These are phyloP conservation scores for Plasmodium gaboni DNA, from an alignment of 169 alveolate genomes.

Conservation along the genomic window DNA sequence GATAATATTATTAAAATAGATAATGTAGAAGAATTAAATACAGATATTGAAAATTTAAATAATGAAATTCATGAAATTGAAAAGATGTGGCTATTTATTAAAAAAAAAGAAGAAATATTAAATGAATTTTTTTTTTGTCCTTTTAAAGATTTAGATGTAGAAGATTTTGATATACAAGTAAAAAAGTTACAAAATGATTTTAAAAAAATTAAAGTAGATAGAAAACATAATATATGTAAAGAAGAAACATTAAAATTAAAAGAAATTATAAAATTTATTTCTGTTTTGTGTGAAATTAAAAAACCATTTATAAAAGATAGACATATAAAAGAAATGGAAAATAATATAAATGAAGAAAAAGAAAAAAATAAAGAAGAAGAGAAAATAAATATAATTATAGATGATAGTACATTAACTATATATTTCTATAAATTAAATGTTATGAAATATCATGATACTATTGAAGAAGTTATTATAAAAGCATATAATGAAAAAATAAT, in stretches of 20 bases:
- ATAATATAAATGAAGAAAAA: slow-evolving; percentile 59
- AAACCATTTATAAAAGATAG: slow-evolving; percentile 47
- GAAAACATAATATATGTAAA: slow-evolving; percentile 59
- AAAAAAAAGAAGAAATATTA: slow-evolving; percentile 61
- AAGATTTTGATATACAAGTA: slow-evolving; percentile 55
- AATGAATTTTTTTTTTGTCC: slow-evolving; percentile 34
- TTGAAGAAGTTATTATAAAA: slow-evolving; percentile 63
- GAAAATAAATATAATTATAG: slow-evolving; percentile 26
- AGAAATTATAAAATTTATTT: slow-evolving; percentile 45
- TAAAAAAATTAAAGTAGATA: slow-evolving; percentile 60
- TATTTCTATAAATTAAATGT: slow-evolving; percentile 64
- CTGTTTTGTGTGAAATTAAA: slow-evolving; percentile 57
- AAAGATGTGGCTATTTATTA: slow-evolving; percentile 56
- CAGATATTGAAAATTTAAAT: slow-evolving; percentile 39
- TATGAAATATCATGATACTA: slow-evolving; percentile 56
- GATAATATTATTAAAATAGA: slow-evolving; percentile 49
- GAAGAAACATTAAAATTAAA: slow-evolving; percentile 61
- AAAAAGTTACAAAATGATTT: slow-evolving; percentile 60
- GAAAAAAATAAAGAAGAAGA: slow-evolving; percentile 36
- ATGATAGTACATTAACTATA: slow-evolving; percentile 45
- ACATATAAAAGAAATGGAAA: slow-evolving; percentile 68
- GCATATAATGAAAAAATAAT: slow-evolving; percentile 61
- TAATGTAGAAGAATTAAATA: slow-evolving; percentile 61
- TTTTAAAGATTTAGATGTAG: slow-evolving; percentile 58
- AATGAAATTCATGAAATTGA: slow-evolving; percentile 57